These are phyloP conservation scores for Xylaria sp. DNA, from an alignment of 2,329 filamentous ascomycete species.

Conservation along the genomic window DNA sequence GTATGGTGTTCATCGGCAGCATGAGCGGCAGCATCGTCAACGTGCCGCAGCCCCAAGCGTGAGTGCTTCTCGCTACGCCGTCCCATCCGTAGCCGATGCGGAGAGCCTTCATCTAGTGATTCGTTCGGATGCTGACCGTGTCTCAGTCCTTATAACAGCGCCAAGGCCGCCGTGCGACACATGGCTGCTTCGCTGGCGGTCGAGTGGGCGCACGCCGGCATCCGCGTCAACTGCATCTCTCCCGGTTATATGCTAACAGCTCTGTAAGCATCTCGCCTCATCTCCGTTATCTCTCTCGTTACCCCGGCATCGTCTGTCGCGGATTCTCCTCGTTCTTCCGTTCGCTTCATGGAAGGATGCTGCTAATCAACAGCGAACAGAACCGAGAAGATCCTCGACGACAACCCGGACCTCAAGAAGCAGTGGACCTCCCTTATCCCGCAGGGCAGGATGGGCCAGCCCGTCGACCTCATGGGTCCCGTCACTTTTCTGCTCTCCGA, in stretches of 20 bases:
- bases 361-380: constrained; percentile 49
- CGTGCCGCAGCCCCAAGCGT: constrained; percentile 88
- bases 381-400: constrained; percentile 91
- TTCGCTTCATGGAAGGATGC: background rate
- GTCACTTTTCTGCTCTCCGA: constrained; percentile 86
- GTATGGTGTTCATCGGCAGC: constrained; percentile 93
- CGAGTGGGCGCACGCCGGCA: constrained; percentile 87
- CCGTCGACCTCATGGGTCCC: constrained; percentile 91
- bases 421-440: constrained; percentile 94
- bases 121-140: constrained; percentile 3
- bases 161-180: constrained; percentile 91
- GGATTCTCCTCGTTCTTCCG: background rate
- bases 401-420: constrained; percentile 86
- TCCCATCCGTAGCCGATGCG: background rate
- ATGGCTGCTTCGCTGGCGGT: constrained; percentile 86
- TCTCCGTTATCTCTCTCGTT: background rate
- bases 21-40: constrained; percentile 96
- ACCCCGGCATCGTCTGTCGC: background rate
- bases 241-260: constrained; percentile 97
- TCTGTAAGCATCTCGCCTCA: constrained; percentile 65
- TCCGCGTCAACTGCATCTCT: constrained; percentile 93
- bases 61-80: constrained; percentile 36
- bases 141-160: constrained; percentile 79
- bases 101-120: background rate
- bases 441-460: constrained; percentile 89